These are phyloP conservation scores for Zoysia pacifica DNA, from an alignment of 176 grass and related monocot species.

Conservation along the genomic window DNA sequence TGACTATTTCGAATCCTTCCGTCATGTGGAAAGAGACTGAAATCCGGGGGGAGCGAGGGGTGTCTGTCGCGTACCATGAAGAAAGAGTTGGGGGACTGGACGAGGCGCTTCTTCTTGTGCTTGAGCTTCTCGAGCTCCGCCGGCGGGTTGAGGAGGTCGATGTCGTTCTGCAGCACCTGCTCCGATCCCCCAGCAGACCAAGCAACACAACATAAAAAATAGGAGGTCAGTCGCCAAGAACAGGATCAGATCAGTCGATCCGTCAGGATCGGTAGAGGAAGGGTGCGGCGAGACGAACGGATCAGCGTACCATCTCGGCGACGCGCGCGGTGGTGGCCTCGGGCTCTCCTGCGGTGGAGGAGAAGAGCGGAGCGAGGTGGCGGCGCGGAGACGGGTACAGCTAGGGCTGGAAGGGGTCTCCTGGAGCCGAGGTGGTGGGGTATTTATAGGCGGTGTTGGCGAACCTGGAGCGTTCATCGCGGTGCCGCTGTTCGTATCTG, in stretches of 20 bases:
- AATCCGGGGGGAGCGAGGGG: too few relatives aligned
- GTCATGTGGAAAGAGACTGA: too few relatives aligned
- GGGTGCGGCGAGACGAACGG: background rate
- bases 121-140: conserved; percentile 80
- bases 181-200: background rate
- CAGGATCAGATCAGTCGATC: background rate
- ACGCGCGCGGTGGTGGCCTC: background rate
- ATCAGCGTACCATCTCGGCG: conserved; percentile 25
- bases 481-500: background rate
- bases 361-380: background rate
- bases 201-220: too few relatives aligned
- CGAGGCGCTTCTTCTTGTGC: conserved; percentile 94
- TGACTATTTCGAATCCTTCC: too few relatives aligned
- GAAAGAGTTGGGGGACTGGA: conserved; percentile 85
- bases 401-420: conserved; percentile 5
- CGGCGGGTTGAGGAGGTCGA: conserved; percentile 84
- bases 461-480: conserved; percentile 13
- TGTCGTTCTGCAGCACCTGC: conserved; percentile 81
- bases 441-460: background rate
- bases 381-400: background rate
- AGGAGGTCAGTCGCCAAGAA: background rate
- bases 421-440: background rate
- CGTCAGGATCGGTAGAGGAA: background rate
- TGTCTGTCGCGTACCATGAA: conserved; percentile 55
- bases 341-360: background rate